Evolutionary conservation across 2,329 filamentous ascomycete species (phyloP).

Genomic region (Alternaria brassicicola): DNA sequence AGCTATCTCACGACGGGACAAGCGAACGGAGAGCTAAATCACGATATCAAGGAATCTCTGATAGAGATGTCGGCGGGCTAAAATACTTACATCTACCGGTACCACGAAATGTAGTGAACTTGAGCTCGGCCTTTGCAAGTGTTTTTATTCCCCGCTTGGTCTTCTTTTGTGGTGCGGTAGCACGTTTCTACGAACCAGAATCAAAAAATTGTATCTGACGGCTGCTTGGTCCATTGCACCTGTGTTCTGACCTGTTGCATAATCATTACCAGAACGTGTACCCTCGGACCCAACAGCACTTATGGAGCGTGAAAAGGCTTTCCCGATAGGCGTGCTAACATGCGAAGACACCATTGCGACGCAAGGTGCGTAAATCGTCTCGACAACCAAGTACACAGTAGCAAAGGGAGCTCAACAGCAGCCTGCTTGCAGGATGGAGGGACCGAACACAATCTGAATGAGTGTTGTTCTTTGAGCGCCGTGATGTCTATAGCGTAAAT

Average conservation of each 20-base stretch:
- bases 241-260: neutral
- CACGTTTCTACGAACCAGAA: constrained; percentile 1
- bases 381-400: neutral
- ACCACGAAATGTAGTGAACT: constrained; percentile 15
- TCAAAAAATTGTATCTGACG: constrained; percentile 4
- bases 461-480: neutral
- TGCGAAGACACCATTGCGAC: neutral
- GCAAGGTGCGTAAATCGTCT: too few species aligned
- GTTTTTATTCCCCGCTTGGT: constrained; percentile 7
- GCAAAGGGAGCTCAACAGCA: neutral
- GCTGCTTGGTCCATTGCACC: neutral
- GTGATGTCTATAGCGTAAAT: neutral
- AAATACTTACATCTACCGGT: constrained; percentile 17
- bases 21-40: constrained; percentile 10
- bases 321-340: neutral
- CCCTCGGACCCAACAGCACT: neutral
- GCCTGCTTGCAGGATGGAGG: neutral
- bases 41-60: constrained; percentile 12
- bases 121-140: constrained; percentile 10
- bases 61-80: constrained; percentile 22
- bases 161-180: neutral
- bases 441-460: neutral
- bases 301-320: neutral
- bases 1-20: constrained; percentile 26
- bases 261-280: neutral